Evolutionary conservation across 805 yeast genomes (phyloP), one percentile per base, ranked within the genome.

Genomic region (Metschnikowia santaceciliae): DNA sequence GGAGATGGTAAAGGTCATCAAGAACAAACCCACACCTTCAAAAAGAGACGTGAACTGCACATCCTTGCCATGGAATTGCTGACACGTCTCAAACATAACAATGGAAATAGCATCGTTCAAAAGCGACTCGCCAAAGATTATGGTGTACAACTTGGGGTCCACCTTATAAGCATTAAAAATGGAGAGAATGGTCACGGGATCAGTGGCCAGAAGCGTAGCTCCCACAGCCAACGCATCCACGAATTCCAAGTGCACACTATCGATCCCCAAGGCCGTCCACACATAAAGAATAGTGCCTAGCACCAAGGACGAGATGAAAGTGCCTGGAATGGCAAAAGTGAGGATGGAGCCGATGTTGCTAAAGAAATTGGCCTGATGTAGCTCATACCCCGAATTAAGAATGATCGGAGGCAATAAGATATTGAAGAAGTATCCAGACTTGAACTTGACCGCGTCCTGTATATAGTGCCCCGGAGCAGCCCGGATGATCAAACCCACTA

Each of bases 71-170:
- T 91, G 95, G 68, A 94, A 90, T 70, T 90, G 89, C 68, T 90
- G 97, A 64, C 97, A 91, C 0, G 99, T 94, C 72, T 94, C 99
- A 72, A 94, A 94, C 96, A 94, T 92, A 60, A 94, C 99, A 66
- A 94, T 94, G 57, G 97, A 90, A 53, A 94, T 95, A 35, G 99
- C 99, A 73, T 94, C 99, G 66, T 94, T 94, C 55, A 94, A 74
- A 52, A 94, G 74, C 3, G 97, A 88, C 70, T 94, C 99, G 46
- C 99, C 99, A 67, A 94, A 92, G 55, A 94, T 95, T 55, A 94
- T 90, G 23, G 99, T 95, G 72, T 95, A 94, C 44, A 94, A 76
- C 68, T 95, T 94, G 10, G 99, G 99, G 68, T 94, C 99, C 34
- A 94, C 99, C 69, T 92, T 91, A 72, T 94, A 94, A 13, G 98